Base-by-base conservation (phyloP, 202 grass and related monocot species). In the Panicum virgatum region DNA sequence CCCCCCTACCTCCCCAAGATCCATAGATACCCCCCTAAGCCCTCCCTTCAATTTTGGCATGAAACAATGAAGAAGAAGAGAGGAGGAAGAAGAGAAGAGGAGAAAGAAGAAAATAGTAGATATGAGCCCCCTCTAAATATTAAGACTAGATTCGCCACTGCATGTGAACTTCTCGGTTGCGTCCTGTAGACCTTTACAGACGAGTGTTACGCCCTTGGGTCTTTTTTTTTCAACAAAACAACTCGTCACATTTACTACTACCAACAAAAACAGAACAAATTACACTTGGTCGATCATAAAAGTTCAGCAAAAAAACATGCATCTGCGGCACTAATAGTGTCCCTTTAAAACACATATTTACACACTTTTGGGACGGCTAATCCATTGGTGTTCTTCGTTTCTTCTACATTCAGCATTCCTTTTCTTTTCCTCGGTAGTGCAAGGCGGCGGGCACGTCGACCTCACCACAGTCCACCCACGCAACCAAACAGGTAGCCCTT, bases 401-500 rank as follows among this genome's bases (percentile, higher is more conserved):
- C n/a, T n/a, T n/a, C n/a, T 13, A 14, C 56, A 27, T 6, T 27
- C 0, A 4, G 3, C 22, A 10, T 12, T n/a, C n/a, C n/a, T n/a
- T 1, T 7, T 30, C 14, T 60, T 15, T 30, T 34, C 4, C 4
- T 30, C 2, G 32, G 32, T 34, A 27, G 12, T 1, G 25, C 11
- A 5, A 29, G 13, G 5, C 27, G 32, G 2, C 2, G 29, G 29
- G 12, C 59, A 62, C 13, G 60, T n/a, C 25, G 12, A 29, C 11
- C 11, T 40, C 68, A 86, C 83, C 78, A 74, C 59, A 52, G 44
- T 48, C 63, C 62, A 67, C 82, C 76, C 36, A 85, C 40, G 70
- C 89, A 91, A 12, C 89, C 86, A 52, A 91, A 80, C 23, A 91
- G 40, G 72, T 60, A 88, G 45, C 66, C 77, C 82, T 80, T 84